Base-by-base conservation (phyloP, 1,284 basidiomycete species). In the Mycosarcoma maydis region DNA sequence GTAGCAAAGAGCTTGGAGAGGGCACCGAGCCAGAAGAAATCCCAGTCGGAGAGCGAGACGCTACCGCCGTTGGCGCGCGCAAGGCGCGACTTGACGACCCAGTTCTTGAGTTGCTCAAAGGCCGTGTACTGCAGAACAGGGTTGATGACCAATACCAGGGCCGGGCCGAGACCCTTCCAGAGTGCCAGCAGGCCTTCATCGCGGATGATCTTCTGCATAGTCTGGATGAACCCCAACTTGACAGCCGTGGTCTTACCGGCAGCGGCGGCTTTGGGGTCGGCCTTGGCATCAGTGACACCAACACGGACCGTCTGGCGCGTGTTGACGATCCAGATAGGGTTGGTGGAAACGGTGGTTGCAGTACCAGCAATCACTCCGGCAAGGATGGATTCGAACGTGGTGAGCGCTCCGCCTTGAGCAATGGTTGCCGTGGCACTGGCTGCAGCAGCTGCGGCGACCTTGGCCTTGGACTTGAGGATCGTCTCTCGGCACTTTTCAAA, bases 111-210 rank as follows among this genome's bases (percentile, higher is more conserved):
- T 56, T 80, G 78, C 57, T 81, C 80, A 40, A 80, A 81, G 9
- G 72, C 78, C 4, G 80, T 81, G 69, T 81, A 81, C 70, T 76
- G 87, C 37, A 98, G 86, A 30, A 99, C 91, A 8, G 96, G 96
- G 83, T 99, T 99, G 76, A 94, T 88, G 74, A 98, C 94, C 39
- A 98, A 86, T 30, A 94, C 87, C 47, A 98, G 85, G 16, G 95
- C 94, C 3, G 96, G 94, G 0, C 94, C 93, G 36, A 99, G 87
- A n/a, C 96, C 96, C 49, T 93, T 87, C 90, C 92, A 98, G 78
- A 99, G 90, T 1, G 90, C 94, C 19, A 86, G 82, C 19, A 88
- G 73, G 11, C 95, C 95, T 77, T 90, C 91, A 68, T 89, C 89
- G 48, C 87, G 85, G 37, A 94, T 75, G 62, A 98, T 92, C 65